Percentiles rank a stretch among this genome's conserved stretches.
These are phyloP conservation scores for Staphylotrichum longicolle DNA, from an alignment of 495 filamentous ascomycete genomes.

Conservation along the genomic window DNA sequence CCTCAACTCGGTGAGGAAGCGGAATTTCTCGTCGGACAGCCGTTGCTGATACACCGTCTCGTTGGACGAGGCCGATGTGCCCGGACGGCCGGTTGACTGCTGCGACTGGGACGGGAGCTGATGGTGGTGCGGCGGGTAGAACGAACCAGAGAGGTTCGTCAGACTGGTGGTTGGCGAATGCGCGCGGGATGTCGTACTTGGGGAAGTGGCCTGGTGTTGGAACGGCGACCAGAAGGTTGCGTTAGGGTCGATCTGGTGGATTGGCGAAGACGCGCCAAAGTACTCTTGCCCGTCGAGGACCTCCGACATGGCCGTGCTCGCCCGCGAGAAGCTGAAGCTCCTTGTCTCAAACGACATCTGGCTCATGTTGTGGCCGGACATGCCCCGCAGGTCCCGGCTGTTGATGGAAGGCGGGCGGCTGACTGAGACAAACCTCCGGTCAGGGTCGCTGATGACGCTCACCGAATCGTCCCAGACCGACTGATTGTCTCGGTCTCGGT, in stretches of 20 bases:
- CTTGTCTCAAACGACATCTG: constrained; percentile 65
- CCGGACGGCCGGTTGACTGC: constrained; percentile 45
- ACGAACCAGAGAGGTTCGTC: constrained; percentile 49
- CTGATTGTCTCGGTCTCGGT: constrained; percentile 41
- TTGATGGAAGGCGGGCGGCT: constrained; percentile 38
- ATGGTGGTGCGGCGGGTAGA: constrained; percentile 41
- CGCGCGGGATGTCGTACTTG: constrained; percentile 55
- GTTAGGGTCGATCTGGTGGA: constrained; percentile 71
- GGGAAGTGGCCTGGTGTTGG: constrained; percentile 60
- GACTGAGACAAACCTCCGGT: constrained; percentile 39
- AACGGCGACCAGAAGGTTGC: constrained; percentile 89
- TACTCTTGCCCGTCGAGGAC: constrained; percentile 68
- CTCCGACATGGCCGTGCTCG: constrained; percentile 58
- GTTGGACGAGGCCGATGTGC: constrained; percentile 56
- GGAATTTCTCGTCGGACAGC: constrained; percentile 50
- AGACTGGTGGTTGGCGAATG: constrained; percentile 57
- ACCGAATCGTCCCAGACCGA: constrained; percentile 53
- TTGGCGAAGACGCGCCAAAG: constrained; percentile 64
- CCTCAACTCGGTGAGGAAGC: constrained; percentile 73
- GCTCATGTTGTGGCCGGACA: constrained; percentile 56
- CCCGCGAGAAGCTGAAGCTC: constrained; percentile 57
- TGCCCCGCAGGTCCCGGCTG: constrained; percentile 49
- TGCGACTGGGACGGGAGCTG: constrained; percentile 42
- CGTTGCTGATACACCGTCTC: constrained; percentile 58
- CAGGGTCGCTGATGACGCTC: constrained; percentile 55